These are phyloP conservation scores for Scheffersomyces titani DNA, from an alignment of 1,139 yeast genomes.

Conservation along the genomic window DNA sequence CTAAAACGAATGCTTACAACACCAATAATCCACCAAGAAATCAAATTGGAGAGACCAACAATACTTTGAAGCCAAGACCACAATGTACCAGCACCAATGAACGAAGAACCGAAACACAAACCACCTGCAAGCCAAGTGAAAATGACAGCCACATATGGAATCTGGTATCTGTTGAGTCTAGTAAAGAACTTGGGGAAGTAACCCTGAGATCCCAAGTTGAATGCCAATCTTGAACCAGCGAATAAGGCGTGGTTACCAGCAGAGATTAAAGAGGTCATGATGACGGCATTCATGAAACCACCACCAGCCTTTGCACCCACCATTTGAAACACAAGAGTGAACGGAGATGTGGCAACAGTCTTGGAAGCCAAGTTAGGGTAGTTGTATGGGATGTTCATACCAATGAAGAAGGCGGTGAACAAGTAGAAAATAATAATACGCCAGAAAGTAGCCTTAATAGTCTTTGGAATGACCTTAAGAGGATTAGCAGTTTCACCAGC, in stretches of 20 bases:
- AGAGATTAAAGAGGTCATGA: conserved; percentile 45
- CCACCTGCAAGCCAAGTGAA: conserved; percentile 46
- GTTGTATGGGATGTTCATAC: conserved; percentile 45
- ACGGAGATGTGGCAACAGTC: conserved; percentile 58
- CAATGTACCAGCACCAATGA: conserved; percentile 44
- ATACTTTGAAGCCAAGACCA: conserved; percentile 49
- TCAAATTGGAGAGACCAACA: conserved; percentile 45
- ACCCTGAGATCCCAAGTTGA: conserved; percentile 42
- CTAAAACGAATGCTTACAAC: conserved; percentile 42
- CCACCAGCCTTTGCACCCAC: conserved; percentile 48
- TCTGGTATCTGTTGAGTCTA: conserved; percentile 32
- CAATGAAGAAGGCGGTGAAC: conserved; percentile 45
- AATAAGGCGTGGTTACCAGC: conserved; percentile 48
- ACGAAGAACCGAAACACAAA: conserved; percentile 44
- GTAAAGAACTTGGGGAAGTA: conserved; percentile 40
- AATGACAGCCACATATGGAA: conserved; percentile 43
- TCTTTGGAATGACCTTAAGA: conserved; percentile 54
- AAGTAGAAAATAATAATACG: conserved; percentile 43
- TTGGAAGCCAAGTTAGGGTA: conserved; percentile 41
- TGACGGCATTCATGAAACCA: conserved; percentile 47
- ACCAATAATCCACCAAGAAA: conserved; percentile 46
- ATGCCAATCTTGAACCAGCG: conserved; percentile 47
- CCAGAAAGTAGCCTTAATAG: conserved; percentile 60
- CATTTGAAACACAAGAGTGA: conserved; percentile 62
- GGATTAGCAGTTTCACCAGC: conserved; percentile 71